Conservation (phyloP, 495 filamentous ascomycete genomes). For the Clavariopsis aquatica region DNA sequence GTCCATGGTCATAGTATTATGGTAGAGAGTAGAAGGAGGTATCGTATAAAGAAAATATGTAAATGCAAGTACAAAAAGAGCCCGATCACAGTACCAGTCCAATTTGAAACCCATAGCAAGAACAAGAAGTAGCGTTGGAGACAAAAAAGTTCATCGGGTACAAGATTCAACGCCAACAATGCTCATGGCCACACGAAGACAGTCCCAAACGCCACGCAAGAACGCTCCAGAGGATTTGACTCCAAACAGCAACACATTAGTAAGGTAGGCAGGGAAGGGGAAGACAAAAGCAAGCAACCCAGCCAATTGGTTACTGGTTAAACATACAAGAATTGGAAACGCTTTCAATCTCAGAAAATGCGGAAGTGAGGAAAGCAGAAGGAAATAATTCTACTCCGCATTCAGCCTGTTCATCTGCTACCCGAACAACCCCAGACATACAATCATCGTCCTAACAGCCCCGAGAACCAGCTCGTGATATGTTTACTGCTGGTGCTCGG, state of each 20-base stretch:
- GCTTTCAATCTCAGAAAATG: too few relatives aligned
- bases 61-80: too few relatives aligned
- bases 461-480: slow-evolving; percentile 30
- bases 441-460: slow-evolving; percentile 26
- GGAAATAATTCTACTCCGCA: neutral
- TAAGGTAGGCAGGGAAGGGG: neutral
- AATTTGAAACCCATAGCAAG: too few relatives aligned
- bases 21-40: neutral
- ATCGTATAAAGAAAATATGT: neutral
- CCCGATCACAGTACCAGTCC: too few relatives aligned
- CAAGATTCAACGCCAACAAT: neutral
- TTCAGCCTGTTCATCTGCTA: neutral
- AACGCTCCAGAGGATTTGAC: neutral
- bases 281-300: neutral
- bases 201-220: slow-evolving; percentile 6
- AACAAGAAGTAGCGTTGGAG: neutral
- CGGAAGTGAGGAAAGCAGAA: too few relatives aligned
- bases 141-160: neutral
- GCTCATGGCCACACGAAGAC: neutral
- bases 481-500: slow-evolving; percentile 18
- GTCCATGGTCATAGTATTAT: neutral
- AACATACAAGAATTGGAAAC: neutral
- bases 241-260: neutral
- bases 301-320: neutral
- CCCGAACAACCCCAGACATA: neutral